phyloP scores from a whole-genome alignment of 2,329 filamentous ascomycete species.

The Monilinia fructicola region DNA sequence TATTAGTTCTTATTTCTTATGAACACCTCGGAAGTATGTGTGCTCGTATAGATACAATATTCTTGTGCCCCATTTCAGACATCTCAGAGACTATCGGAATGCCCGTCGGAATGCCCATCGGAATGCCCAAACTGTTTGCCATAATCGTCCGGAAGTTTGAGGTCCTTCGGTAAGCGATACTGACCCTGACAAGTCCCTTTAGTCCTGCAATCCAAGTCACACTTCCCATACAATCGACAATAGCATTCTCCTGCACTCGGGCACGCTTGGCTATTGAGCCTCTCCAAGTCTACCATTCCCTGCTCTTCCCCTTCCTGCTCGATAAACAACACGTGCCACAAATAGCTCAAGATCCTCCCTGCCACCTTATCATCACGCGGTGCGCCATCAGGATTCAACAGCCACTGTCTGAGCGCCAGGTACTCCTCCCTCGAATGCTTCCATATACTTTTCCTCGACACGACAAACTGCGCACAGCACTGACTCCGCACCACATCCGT shows the following conservation, averaged over 20 bases:
- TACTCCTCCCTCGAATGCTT: conserved; percentile 52
- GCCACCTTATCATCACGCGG: conserved; percentile 46
- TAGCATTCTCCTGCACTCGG: conserved; percentile 33
- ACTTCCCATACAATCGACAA: conserved; percentile 34
- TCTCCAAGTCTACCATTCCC: conserved; percentile 27
- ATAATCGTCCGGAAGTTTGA: conserved; percentile 28
- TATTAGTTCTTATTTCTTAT: neutral
- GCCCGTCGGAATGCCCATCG: neutral
- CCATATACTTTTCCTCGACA: conserved; percentile 49
- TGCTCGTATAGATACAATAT: neutral
- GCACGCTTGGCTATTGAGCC: conserved; percentile 31
- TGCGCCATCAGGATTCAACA: conserved; percentile 46
- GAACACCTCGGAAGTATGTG: neutral
- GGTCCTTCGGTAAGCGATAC: conserved; percentile 30
- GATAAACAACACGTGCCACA: conserved; percentile 52
- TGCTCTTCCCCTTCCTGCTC: conserved; percentile 21
- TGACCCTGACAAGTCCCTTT: conserved; percentile 31
- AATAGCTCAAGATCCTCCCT: conserved; percentile 49
- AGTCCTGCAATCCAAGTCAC: conserved; percentile 29
- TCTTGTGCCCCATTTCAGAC: neutral
- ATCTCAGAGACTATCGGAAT: neutral
- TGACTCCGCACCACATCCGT: conserved; percentile 48
- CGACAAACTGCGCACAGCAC: conserved; percentile 58
- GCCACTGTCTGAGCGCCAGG: conserved; percentile 53
- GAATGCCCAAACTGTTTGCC: conserved; percentile 15